Base-by-base conservation (phyloP, 2,329 filamentous ascomycete species). In the Colletotrichum eremochloae region DNA sequence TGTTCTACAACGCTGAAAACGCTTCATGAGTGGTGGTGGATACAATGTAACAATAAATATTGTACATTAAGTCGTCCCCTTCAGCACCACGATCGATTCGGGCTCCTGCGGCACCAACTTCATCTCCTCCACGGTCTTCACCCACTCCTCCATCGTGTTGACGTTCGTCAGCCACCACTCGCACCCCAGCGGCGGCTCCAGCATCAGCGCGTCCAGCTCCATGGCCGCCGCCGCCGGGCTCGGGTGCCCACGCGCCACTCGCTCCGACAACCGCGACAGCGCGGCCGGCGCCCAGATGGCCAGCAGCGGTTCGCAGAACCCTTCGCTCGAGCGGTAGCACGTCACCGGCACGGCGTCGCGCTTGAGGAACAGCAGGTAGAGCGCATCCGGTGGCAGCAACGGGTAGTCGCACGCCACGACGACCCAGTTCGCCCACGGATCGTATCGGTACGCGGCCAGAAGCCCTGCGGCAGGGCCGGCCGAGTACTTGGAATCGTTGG, bases 351-450 rank as follows among this genome's bases (percentile, higher is more conserved):
- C 55, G 18, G 60, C 55, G 48, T 75, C 56, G 62, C 77, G 78
- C 7, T 76, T 74, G 4, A 68, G n/a, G 20, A 75, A 68, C 3
- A 83, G 75, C 20, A 77, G 75, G n/a, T 69, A 71, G 2, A 83
- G 64, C 11, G 78, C 76, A 3, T 75, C 61, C 4, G 71, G 61
- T 0, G 76, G 76, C 7, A 82, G 67, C 8, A 82, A 75, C 1
- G 81, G 80, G 71, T 78, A 82, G 58, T 82, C 78, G 63, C 79
- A 82, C 2, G 78, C 77, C 5, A 80, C 66, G 12, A 81, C 77
- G 5, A 82, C 74, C 80, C 79, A 83, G 31, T 73, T 76, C 0
- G 76, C 73, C n/a, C 74, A 56, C 24, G 75, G 76, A 38, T 78
- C 75, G 18, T 67, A 33, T 20, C 48, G 44, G 71, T 81, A 76